Evolutionary conservation across 805 yeast genomes (phyloP), one percentile per base, ranked within the genome.

Genomic region (Myxozyma nipponensis): DNA sequence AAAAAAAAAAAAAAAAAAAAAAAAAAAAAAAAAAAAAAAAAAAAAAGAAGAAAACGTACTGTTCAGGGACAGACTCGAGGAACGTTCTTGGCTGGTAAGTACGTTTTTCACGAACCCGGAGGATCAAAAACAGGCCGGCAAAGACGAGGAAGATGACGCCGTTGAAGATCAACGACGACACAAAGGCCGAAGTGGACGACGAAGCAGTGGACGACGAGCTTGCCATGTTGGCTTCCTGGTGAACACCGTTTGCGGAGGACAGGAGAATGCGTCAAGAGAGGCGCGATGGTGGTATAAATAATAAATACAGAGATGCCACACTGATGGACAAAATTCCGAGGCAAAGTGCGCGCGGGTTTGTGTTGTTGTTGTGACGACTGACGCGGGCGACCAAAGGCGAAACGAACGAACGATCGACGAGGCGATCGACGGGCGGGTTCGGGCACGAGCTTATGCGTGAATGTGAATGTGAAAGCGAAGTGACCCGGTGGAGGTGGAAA

Each of bases 71-170:
- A 40, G 86, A 68, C 53, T 81, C 79, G 47, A 73, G 79, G 5
- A 81, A 74, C 0, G 90, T 76, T 61, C 89, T 86, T 19, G 96
- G 96, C 57, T 86, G 84, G 67, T 91, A 91, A 41, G 89, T 84
- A 57, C 95, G 74, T 62, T 77, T 78, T 67, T 83, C 77, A 58
- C 71, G 77, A 42, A 83, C 75, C 52, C 97, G 73, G 48, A 91
- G 66, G 1, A 85, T 37, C 24, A 91, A 53, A 66, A 91, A 91
- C 5, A 76, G 72, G 0, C 71, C 46, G 9, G 86, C 69, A 61
- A 89, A 87, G 4, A 70, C 71, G 1, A 79, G 78, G 63, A 83
- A 86, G 3, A 89, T 65, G 7, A 76, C 76, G 49, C 84, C 79
- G 69, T 91, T 87, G 40, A 83, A 72, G 37, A 79, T 73, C 46